phyloP scores from a whole-genome alignment of 345 rosid species.

The Pistacia integerrima region DNA sequence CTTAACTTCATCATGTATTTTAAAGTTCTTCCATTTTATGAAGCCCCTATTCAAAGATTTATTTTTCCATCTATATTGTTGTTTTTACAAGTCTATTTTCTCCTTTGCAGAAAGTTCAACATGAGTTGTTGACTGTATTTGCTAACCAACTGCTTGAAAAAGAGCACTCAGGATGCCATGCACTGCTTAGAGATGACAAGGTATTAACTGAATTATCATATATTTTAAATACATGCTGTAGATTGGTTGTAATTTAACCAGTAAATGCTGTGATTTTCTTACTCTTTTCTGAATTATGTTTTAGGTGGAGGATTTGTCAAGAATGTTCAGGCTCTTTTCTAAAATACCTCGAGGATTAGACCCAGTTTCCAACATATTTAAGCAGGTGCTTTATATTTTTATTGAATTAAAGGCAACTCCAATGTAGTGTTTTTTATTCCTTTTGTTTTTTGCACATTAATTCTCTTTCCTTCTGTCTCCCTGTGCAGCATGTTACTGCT shows the following conservation, averaged over 20 bases:
- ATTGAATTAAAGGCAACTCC: neutral
- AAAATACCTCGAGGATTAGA: conserved; percentile 59
- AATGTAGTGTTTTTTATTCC: neutral
- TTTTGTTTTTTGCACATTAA: neutral
- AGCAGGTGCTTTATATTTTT: conserved; percentile 42
- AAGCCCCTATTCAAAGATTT: neutral
- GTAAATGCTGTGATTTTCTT: neutral
- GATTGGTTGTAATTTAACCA: neutral
- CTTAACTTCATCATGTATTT: neutral
- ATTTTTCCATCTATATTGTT: neutral
- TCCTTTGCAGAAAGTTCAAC: conserved; percentile 53
- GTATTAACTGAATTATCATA: conserved; percentile 29
- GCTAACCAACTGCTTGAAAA: conserved; percentile 56
- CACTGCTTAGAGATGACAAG: conserved; percentile 78
- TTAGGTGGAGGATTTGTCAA: conserved; percentile 75
- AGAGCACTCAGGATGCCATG: conserved; percentile 62
- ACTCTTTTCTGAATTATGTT: neutral
- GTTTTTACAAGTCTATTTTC: conserved; percentile 4
- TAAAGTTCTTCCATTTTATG: neutral
- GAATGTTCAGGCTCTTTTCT: conserved; percentile 69
- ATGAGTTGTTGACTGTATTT: conserved; percentile 47
- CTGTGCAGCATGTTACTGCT: conserved; percentile 60
- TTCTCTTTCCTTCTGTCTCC: neutral
- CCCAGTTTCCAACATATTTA: conserved; percentile 58
- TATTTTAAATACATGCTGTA: conserved; percentile 14